Evolutionary conservation across 495 filamentous ascomycete genomes (phyloP).

Genomic region (Xylaria longipes): DNA sequence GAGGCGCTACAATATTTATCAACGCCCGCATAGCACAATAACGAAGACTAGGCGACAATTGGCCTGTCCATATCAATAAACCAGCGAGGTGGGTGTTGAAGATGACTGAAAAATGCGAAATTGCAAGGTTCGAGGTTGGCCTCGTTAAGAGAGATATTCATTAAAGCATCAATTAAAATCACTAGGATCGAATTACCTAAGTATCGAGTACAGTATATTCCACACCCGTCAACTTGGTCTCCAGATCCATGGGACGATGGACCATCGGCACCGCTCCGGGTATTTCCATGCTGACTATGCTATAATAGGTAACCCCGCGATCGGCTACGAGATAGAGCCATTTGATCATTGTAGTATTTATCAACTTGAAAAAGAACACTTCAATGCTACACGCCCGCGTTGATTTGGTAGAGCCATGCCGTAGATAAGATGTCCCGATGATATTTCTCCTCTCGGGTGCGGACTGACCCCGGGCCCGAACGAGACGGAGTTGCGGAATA

Average conservation of each 20-base stretch:
- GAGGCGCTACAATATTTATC: conserved; percentile 32
- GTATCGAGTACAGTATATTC: not conserved
- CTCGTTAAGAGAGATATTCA: not conserved
- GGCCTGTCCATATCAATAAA: conserved; percentile 32
- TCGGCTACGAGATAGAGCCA: not conserved
- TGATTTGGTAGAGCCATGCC: not conserved
- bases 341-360: not conserved
- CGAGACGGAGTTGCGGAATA: not conserved
- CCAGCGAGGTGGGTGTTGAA: conserved; percentile 8
- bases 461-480: not conserved
- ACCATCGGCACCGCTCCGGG: not conserved
- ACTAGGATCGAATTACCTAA: not conserved
- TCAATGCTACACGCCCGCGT: not conserved
- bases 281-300: not conserved
- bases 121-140: not conserved
- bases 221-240: no score
- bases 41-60: conserved; percentile 18
- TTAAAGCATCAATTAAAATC: not conserved
- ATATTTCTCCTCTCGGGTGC: not conserved
- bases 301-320: not conserved
- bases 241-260: no score
- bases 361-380: not conserved
- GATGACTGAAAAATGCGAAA: not conserved
- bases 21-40: conserved; percentile 34
- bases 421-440: not conserved